A percentile compares a stretch with the other conserved stretches of the same genome.
Conservation (phyloP, 2,329 filamentous ascomycete species). For the Cytospora chrysosperma region DNA sequence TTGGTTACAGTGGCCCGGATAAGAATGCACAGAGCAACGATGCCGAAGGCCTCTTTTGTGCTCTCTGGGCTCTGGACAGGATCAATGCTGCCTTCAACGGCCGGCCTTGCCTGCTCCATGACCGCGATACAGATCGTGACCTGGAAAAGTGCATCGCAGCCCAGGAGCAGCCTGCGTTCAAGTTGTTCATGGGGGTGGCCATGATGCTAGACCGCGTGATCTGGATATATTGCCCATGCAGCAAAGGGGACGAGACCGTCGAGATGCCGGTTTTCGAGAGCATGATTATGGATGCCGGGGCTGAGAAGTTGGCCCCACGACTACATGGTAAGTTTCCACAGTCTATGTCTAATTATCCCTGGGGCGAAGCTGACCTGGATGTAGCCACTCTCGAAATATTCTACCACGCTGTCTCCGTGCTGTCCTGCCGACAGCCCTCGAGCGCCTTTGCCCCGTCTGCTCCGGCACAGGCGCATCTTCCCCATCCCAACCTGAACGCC, state of each 20-base stretch:
- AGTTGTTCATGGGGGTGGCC: slow-evolving; percentile 55
- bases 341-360: no score
- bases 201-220: slow-evolving; percentile 59
- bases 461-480: slow-evolving; percentile 39
- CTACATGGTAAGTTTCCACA: slow-evolving; percentile 46
- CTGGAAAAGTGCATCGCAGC: slow-evolving; percentile 50
- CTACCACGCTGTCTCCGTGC: slow-evolving; percentile 63
- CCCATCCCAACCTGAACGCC: slow-evolving; percentile 52
- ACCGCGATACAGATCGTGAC: slow-evolving; percentile 57
- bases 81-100: slow-evolving; percentile 61
- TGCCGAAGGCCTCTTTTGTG: slow-evolving; percentile 54
- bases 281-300: slow-evolving; percentile 55
- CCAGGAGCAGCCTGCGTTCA: slow-evolving; percentile 52
- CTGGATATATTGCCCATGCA: slow-evolving; percentile 57
- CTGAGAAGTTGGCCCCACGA: slow-evolving; percentile 47
- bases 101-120: slow-evolving; percentile 58
- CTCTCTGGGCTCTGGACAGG: slow-evolving; percentile 60
- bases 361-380: background rate
- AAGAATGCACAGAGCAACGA: slow-evolving; percentile 35
- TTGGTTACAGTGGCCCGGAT: slow-evolving; percentile 35
- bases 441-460: slow-evolving; percentile 29
- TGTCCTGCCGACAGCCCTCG: slow-evolving; percentile 55
- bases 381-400: slow-evolving; percentile 60
- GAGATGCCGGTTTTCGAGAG: slow-evolving; percentile 58
- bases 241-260: slow-evolving; percentile 45